Evolutionary conservation across 2,329 filamentous ascomycete species (phyloP), one percentile per base, ranked within the genome.

Genomic region (Fusarium palustre): DNA sequence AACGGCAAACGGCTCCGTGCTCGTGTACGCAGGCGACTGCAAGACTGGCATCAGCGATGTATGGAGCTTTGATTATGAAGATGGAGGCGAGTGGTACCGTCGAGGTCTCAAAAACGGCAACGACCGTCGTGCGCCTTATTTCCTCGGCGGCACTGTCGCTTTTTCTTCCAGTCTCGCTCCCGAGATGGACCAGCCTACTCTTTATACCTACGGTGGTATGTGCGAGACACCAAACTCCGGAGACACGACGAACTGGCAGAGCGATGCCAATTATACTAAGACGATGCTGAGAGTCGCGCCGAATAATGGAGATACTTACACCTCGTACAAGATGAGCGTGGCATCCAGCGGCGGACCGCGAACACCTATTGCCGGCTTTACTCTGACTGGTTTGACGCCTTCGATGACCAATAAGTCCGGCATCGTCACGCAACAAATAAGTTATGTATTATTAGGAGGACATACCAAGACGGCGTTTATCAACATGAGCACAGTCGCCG

Each of bases 161-260:
- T 97, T 94, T 77, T 90, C 92, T 22, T 85, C 84, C 33, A 86
- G 83, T 36, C 81, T 88, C 47, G 84, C 83, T 38, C 87, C 85
- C 0, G 77, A 80, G 30, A 81, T 85, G 62, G 85, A 86, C 12
- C 80, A 84, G 43, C 86, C 88, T 0, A 83, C 83, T 13, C 80
- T 91, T 22, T 97, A 94, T 76, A 82, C 90, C 9, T 97, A 97
- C 79, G 95, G 94, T 36, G 95, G 95, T 71, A 97, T 97, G 93
- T 98, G 95, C 74, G 90, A 91, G 4, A 70, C 71, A 4, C 76
- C 77, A 10, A 76, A 78, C n/a, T 57, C 59, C n/a, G 50, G 50
- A 12, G 56, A 45, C 20, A 75, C 83, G 31, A 74, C 78, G 2
- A 78, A 80, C 20, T 94, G 93, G 90, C 87, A 92, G 65, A 86